A percentile compares a stretch with the other conserved stretches of the same genome.
Conservation (phyloP, 306 rosid species). For the Quercus variabilis region DNA sequence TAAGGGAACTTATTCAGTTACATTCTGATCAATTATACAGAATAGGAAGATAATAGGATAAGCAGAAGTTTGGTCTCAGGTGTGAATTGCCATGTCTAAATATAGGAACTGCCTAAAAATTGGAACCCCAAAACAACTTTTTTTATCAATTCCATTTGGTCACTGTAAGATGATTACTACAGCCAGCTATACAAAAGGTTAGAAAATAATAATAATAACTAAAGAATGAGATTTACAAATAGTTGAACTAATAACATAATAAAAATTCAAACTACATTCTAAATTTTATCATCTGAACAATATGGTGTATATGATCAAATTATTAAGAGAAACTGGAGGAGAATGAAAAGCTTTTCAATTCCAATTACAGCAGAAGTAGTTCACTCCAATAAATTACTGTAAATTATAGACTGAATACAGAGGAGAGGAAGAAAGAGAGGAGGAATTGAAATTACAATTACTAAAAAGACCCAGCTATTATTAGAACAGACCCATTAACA, state of each 20-base stretch:
- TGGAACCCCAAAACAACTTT: not conserved
- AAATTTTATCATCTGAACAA: not conserved
- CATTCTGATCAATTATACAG: conserved; percentile 11
- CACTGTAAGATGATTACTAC: not conserved
- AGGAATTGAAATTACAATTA: not conserved
- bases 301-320: too few species aligned
- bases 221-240: not conserved
- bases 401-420: not conserved
- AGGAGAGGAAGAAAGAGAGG: not conserved
- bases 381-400: not conserved
- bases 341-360: not conserved
- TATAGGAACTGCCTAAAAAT: not conserved
- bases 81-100: not conserved
- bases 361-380: not conserved
- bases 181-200: not conserved
- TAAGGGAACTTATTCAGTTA: conserved; percentile 5
- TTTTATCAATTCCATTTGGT: not conserved
- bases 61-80: not conserved
- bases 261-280: not conserved
- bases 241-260: not conserved
- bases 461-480: not conserved
- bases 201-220: not conserved
- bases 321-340: not conserved
- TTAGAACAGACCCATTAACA: not conserved
- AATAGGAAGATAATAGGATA: not conserved